Evolutionary conservation across 768 basidiomycete species (phyloP).

Genomic region (Saitozyma sp.): DNA sequence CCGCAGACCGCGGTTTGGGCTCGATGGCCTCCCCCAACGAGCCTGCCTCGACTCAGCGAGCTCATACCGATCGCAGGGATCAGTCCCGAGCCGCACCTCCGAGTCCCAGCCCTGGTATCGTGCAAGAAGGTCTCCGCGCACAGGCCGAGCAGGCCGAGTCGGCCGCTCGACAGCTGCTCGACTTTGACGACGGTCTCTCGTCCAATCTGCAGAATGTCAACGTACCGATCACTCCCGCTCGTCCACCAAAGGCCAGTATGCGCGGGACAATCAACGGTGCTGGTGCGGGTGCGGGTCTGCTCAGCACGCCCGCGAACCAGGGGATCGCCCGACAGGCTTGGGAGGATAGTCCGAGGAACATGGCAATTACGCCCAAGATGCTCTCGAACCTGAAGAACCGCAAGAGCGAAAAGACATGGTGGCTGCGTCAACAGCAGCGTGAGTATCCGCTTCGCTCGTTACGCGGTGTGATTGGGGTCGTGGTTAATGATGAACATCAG

Average conservation of each 20-base stretch:
- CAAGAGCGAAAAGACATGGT: constrained; percentile 76
- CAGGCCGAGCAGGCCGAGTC: constrained; percentile 92
- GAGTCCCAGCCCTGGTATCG: too few relatives aligned
- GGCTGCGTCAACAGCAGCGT: constrained; percentile 75
- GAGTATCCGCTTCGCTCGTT: constrained; percentile 47
- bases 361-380: constrained; percentile 61
- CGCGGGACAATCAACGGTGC: too few relatives aligned
- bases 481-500: constrained; percentile 50
- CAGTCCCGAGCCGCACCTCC: too few relatives aligned
- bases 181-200: constrained; percentile 58
- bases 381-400: constrained; percentile 66
- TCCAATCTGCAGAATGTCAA: too few relatives aligned
- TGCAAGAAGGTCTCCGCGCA: constrained; percentile 51
- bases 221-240: too few relatives aligned
- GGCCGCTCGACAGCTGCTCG: constrained; percentile 81
- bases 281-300: background rate
- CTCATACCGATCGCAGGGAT: too few relatives aligned
- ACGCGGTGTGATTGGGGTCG: background rate
- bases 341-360: constrained; percentile 72
- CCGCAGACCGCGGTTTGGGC: background rate
- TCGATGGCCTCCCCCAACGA: too few relatives aligned
- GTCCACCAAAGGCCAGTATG: too few relatives aligned
- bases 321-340: constrained; percentile 53
- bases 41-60: too few relatives aligned
- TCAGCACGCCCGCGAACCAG: constrained; percentile 25